These are phyloP conservation scores for Rheum nobile DNA, from an alignment of 148 eudicot species.

Conservation along the genomic window DNA sequence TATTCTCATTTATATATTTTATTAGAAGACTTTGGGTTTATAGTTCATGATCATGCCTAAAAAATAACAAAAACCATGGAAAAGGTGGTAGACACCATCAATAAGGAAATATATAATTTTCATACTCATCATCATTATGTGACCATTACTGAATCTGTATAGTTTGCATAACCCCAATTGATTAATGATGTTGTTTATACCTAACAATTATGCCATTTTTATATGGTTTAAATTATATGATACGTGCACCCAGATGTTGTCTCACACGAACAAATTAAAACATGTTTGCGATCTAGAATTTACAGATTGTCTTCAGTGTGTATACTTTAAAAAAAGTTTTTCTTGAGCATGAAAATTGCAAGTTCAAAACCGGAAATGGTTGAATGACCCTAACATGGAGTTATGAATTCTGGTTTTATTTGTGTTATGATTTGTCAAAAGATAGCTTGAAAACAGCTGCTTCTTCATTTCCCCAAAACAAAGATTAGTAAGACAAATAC, in stretches of 20 bases:
- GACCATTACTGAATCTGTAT: neutral
- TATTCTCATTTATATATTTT: neutral
- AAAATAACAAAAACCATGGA: neutral
- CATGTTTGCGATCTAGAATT: too few relatives aligned
- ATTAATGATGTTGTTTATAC: neutral
- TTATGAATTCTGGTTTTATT: neutral
- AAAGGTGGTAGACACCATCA: conserved; percentile 3
- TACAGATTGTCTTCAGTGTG: too few relatives aligned
- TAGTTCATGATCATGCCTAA: neutral
- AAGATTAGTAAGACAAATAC: neutral
- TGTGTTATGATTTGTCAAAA: neutral
- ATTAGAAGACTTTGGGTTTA: neutral
- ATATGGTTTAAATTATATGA: neutral
- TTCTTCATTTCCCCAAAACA: neutral
- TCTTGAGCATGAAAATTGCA: too few relatives aligned
- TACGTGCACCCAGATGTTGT: neutral
- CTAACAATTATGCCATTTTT: neutral
- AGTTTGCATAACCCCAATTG: neutral
- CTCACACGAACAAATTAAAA: too few relatives aligned
- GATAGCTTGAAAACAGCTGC: neutral
- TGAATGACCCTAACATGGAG: too few relatives aligned
- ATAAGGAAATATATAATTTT: neutral
- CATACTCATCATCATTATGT: neutral
- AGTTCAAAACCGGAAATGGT: too few relatives aligned
- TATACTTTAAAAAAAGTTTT: too few relatives aligned